Evolutionary conservation across 305 asterid species (phyloP).

Genomic region (Fraxinus dipetala): DNA sequence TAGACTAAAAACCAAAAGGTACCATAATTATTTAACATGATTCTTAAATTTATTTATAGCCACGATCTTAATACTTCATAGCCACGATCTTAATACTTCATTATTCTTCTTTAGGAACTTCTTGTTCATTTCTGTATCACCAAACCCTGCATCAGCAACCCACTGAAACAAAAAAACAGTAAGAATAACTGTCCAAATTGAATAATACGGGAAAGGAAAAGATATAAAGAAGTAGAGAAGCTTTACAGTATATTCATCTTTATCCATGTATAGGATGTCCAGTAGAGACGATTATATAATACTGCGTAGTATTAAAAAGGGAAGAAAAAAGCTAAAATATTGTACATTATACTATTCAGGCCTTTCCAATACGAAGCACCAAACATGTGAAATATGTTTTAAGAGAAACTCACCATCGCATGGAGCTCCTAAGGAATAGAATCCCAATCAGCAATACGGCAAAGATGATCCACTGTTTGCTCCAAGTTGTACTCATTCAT

Average conservation of each 20-base stretch:
- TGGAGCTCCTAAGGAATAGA: constrained; percentile 64
- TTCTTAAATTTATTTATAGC: not conserved
- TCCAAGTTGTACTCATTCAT: constrained; percentile 61
- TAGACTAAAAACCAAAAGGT: not conserved
- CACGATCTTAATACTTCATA: constrained; percentile 29
- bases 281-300: not conserved
- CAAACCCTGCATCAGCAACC: constrained; percentile 59
- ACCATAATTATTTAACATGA: not conserved
- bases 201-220: not conserved
- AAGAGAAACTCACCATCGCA: constrained; percentile 59
- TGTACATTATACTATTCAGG: not conserved
- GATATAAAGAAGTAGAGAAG: not conserved
- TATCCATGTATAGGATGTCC: not conserved
- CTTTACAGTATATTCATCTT: not conserved
- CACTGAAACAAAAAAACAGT: not conserved
- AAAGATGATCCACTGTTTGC: constrained; percentile 64
- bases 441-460: constrained; percentile 64
- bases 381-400: not conserved
- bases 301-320: not conserved
- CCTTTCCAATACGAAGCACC: not conserved
- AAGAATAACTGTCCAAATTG: not conserved
- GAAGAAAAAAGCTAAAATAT: not conserved
- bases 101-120: constrained; percentile 67
- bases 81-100: constrained; percentile 29
- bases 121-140: constrained; percentile 48